Evolutionary conservation across 139 green algal genomes (phyloP).

Genomic region (Coelastrella sp.): DNA sequence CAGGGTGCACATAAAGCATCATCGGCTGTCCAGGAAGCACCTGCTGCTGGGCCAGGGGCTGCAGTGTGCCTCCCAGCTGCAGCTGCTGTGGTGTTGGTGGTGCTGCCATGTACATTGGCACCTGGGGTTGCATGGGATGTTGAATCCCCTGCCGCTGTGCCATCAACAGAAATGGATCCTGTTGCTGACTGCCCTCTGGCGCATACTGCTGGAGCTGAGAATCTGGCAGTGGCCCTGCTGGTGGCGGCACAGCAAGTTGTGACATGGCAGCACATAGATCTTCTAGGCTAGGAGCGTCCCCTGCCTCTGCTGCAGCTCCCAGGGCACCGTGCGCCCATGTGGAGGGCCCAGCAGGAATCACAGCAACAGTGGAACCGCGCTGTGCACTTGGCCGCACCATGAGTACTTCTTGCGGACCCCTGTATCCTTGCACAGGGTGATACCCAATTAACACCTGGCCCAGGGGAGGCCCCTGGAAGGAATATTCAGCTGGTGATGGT

Average conservation of each 20-base stretch:
- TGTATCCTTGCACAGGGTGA: background rate
- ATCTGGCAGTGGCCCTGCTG: background rate
- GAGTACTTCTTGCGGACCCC: background rate
- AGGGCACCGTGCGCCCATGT: background rate
- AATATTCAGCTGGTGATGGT: background rate
- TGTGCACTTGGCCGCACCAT: constrained; percentile 15
- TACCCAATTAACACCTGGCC: constrained; percentile 14
- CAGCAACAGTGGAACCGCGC: constrained; percentile 25
- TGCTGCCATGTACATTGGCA: background rate
- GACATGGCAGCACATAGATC: constrained; percentile 19
- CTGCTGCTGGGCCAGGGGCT: background rate
- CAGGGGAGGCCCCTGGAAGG: background rate
- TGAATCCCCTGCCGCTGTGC: background rate
- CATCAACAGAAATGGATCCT: background rate
- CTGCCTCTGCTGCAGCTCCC: background rate
- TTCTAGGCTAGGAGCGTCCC: constrained; percentile 20
- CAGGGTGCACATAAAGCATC: background rate
- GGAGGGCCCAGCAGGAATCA: constrained; percentile 31
- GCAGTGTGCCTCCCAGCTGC: background rate
- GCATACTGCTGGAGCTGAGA: constrained; percentile 5
- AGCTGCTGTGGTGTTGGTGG: background rate
- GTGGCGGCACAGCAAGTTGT: background rate
- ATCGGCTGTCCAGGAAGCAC: background rate
- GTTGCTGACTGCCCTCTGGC: background rate
- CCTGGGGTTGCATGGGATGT: background rate